Conservation (phyloP, 345 rosid species). For the Anastatica hierochuntica region DNA sequence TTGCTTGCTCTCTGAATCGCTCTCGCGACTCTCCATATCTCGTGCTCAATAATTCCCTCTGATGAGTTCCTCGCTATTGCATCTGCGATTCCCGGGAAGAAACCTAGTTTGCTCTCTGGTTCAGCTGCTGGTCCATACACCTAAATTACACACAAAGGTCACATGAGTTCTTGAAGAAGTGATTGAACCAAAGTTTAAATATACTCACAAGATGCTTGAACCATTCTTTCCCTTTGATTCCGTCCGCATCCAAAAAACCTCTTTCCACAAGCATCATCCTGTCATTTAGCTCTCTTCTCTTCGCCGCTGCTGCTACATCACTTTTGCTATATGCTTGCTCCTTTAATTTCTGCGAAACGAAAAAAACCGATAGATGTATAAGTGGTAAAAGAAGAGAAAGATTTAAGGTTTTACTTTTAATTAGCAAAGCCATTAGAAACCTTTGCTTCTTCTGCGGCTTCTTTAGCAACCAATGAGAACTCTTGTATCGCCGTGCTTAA, state of each 20-base stretch:
- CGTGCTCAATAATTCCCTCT: conserved; percentile 44
- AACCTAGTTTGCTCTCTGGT: conserved; percentile 44
- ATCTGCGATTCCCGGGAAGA: conserved; percentile 79
- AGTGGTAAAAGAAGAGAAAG: background rate
- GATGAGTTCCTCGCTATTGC: conserved; percentile 36
- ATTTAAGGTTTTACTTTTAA: background rate
- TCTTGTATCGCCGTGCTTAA: conserved; percentile 47
- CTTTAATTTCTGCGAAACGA: conserved; percentile 40
- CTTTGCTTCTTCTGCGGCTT: conserved; percentile 50
- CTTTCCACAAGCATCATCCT: conserved; percentile 83
- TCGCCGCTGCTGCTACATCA: conserved; percentile 24
- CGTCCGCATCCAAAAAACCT: conserved; percentile 78
- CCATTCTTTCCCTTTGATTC: conserved; percentile 70
- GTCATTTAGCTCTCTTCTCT: conserved; percentile 61
- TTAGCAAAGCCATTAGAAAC: conserved; percentile 31
- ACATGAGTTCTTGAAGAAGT: too few relatives aligned
- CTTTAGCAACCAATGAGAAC: conserved; percentile 48
- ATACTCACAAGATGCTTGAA: conserved; percentile 87
- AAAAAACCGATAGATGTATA: background rate
- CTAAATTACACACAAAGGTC: conserved; percentile 26
- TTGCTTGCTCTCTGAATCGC: conserved; percentile 71
- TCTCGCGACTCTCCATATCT: conserved; percentile 87
- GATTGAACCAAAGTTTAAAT: too few relatives aligned
- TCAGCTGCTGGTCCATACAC: conserved; percentile 61
- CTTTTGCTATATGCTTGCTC: conserved; percentile 20